Percentiles rank a stretch among this genome's conserved stretches.
Evolutionary conservation across 1,284 basidiomycete genomes (phyloP).

Genomic region (Leccinum ponderosum): DNA sequence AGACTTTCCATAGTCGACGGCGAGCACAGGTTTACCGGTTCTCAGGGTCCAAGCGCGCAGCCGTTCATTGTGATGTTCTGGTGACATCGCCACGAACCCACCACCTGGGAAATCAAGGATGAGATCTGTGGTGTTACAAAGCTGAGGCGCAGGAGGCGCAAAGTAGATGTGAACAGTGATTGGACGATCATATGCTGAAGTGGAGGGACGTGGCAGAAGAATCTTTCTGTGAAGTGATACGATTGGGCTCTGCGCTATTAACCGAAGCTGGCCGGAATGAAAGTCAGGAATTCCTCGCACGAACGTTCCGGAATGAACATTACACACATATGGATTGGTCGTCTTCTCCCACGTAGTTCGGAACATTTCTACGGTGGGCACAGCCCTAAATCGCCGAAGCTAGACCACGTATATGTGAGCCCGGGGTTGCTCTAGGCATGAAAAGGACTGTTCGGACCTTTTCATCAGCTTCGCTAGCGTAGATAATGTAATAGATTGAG

Average conservation of each 20-base stretch:
- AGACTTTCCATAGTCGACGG: slow-evolving; percentile 95
- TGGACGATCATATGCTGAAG: slow-evolving; percentile 77
- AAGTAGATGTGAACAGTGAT: slow-evolving; percentile 89
- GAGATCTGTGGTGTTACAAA: slow-evolving; percentile 73
- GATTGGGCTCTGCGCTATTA: slow-evolving; percentile 58
- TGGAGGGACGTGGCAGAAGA: slow-evolving; percentile 77
- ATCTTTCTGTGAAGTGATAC: slow-evolving; percentile 77
- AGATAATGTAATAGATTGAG: slow-evolving; percentile 91
- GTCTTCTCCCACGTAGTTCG: slow-evolving; percentile 97
- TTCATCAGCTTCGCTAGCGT: slow-evolving; percentile 91
- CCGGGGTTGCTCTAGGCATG: neutral
- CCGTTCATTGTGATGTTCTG: slow-evolving; percentile 95
- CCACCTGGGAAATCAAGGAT: slow-evolving; percentile 94
- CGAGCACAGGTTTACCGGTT: slow-evolving; percentile 80
- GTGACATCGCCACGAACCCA: slow-evolving; percentile 94
- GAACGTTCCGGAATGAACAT: slow-evolving; percentile 22
- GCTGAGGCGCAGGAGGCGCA: slow-evolving; percentile 64
- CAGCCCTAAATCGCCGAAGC: slow-evolving; percentile 88
- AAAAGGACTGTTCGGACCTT: slow-evolving; percentile 55
- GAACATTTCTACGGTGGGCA: slow-evolving; percentile 96
- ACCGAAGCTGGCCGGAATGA: slow-evolving; percentile 55
- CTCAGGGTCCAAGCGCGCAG: slow-evolving; percentile 82
- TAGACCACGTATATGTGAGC: slow-evolving; percentile 35
- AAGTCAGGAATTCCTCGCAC: slow-evolving; percentile 14
- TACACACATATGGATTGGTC: slow-evolving; percentile 89